phyloP scores from a whole-genome alignment of 768 basidiomycete species.

The Tephrocybe rancida region DNA sequence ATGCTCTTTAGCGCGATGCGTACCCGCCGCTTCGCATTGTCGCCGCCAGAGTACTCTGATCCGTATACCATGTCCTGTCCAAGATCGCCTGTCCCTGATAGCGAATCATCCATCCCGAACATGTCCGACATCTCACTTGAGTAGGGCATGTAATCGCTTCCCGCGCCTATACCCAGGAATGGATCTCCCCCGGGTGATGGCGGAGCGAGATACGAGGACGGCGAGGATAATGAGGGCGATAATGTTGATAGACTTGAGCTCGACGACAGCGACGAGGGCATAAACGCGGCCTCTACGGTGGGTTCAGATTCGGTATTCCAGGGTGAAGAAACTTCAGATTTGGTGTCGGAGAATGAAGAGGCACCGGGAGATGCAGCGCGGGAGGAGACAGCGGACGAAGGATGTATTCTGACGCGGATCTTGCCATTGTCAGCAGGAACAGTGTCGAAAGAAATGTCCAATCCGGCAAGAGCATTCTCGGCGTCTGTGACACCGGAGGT shows the following conservation, averaged over 20 bases:
- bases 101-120: constrained; percentile 32
- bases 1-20: constrained; percentile 68
- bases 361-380: constrained; percentile 37
- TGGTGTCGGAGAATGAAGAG: constrained; percentile 22
- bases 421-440: constrained; percentile 65
- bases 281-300: constrained; percentile 27
- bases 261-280: constrained; percentile 22
- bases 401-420: constrained; percentile 75
- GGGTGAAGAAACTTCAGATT: constrained; percentile 26
- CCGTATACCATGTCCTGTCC: constrained; percentile 36
- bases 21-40: constrained; percentile 53
- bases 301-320: constrained; percentile 26
- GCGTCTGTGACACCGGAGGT: constrained; percentile 47
- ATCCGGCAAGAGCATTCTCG: constrained; percentile 50
- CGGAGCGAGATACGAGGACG: constrained; percentile 40
- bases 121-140: constrained; percentile 33
- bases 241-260: constrained; percentile 7
- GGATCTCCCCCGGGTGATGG: constrained; percentile 47
- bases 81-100: constrained; percentile 27
- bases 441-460: constrained; percentile 77
- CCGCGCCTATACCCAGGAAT: constrained; percentile 57
- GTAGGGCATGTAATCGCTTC: constrained; percentile 40
- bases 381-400: constrained; percentile 49
- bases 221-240: constrained; percentile 27
- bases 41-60: constrained; percentile 36